phyloP scores from a whole-genome alignment of 352 stramenopile species.

The Globisporangium takayamanum region DNA sequence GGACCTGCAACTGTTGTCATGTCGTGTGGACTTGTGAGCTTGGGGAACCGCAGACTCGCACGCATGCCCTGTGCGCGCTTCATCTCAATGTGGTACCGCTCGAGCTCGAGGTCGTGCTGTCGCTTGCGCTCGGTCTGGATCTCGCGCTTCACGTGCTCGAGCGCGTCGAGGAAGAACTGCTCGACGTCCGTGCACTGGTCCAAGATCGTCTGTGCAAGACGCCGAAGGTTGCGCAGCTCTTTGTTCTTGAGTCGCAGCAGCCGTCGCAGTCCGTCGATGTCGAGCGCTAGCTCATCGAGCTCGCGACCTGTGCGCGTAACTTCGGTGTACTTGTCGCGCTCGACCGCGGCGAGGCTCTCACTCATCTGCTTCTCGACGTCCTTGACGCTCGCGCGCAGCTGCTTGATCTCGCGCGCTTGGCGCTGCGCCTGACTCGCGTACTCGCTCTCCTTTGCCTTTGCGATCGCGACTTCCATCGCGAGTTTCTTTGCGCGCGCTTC shows the following conservation, averaged over 20 bases:
- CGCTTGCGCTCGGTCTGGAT: constrained; percentile 49
- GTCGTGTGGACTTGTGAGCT: constrained; percentile 23
- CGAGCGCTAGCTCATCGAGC: constrained; percentile 81
- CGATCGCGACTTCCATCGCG: constrained; percentile 69
- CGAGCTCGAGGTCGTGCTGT: constrained; percentile 36
- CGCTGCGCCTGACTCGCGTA: constrained; percentile 79
- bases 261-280: constrained; percentile 79
- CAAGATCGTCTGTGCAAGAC: constrained; percentile 87
- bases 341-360: constrained; percentile 53
- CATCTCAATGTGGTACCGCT: constrained; percentile 50
- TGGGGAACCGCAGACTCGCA: constrained; percentile 37
- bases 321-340: constrained; percentile 53
- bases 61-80: constrained; percentile 32
- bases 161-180: constrained; percentile 91
- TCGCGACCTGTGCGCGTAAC: constrained; percentile 45
- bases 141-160: constrained; percentile 84
- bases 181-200: constrained; percentile 88
- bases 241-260: constrained; percentile 91
- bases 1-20: neutral
- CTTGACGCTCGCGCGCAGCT: constrained; percentile 64
- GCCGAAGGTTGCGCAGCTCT: constrained; percentile 86
- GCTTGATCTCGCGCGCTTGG: constrained; percentile 66
- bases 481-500: constrained; percentile 48
- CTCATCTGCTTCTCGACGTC: constrained; percentile 74
- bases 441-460: constrained; percentile 81